Base-by-base conservation (phyloP, 495 filamentous ascomycete genomes). In the Emericellopsis terricola region DNA sequence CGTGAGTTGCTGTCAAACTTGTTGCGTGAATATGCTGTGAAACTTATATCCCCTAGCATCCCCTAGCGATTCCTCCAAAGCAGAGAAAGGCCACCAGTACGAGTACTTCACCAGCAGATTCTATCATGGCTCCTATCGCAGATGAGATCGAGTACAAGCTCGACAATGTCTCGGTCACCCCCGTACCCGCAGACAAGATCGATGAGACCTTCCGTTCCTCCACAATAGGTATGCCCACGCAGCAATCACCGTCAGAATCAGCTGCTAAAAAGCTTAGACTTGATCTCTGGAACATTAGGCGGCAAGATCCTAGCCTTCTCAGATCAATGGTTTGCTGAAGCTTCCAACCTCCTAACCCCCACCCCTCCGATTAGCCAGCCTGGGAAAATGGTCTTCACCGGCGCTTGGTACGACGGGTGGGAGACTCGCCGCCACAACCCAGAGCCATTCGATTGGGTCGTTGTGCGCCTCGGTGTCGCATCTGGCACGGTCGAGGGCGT, bases 321-420 rank as follows among this genome's bases (percentile, higher is more conserved):
- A 30, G 80, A 94, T 53, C 73, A 94, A 57, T 94, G 73, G 69
- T 94, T 93, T 56, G 85, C 83, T 41, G 69, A 73, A 23, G 84
- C 84, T 8, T 56, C 60, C 23, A 92, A 91, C 54, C 71, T 93
- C 42, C 56, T 83, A 34, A 87, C 69, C 11, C 78, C 81, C 1
- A 70, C 69, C 0, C 58, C 78, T 3, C 80, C 86, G 3, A 69
- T 93, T 45, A 68, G 71, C 39, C 72, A 78, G 41, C 75, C 76
- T 0, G 84, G 81, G 37, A 72, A 84, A 53, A 91, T 86, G 64
- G 73, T 84, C 31, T 73, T 77, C 47, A 69, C 81, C 8, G 85
- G 85, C 39, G 81, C 82, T 15, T 94, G 86, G 86, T 93, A 85
- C 52, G 85, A 94, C 49, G 85, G 85, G 16, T 94, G 85, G 86